Conservation (phyloP, 2,329 filamentous ascomycete species). For the Pseudogymnoascus pannorum region DNA sequence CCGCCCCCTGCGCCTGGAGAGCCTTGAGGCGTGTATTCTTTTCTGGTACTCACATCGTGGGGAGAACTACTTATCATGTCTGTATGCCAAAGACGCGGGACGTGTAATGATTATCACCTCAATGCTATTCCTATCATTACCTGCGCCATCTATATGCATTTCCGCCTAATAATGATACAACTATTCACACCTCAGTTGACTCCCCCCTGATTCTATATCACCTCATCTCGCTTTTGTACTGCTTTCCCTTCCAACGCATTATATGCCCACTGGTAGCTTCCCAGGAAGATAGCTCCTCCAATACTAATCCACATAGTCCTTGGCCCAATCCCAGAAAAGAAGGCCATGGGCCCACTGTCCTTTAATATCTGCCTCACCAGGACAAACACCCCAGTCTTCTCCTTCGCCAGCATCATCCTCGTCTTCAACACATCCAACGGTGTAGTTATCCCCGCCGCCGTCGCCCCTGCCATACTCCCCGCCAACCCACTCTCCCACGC, state of each 20-base stretch:
- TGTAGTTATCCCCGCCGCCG: conserved; percentile 84
- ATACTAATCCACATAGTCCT: conserved; percentile 91
- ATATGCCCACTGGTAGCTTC: conserved; percentile 83
- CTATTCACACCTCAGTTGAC: background rate
- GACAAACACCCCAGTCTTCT: conserved; percentile 49
- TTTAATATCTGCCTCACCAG: conserved; percentile 59
- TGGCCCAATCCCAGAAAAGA: conserved; percentile 72
- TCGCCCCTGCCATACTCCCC: conserved; percentile 73
- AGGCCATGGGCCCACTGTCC: conserved; percentile 57
- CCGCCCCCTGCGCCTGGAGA: background rate
- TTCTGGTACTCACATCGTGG: background rate
- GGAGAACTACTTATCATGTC: background rate
- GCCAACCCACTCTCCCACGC: conserved; percentile 77
- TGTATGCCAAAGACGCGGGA: conserved; percentile 1
- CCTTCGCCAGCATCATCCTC: conserved; percentile 80
- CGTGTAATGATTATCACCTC: background rate
- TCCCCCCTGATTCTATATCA: background rate
- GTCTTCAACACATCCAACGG: conserved; percentile 97
- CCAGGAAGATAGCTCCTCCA: conserved; percentile 89
- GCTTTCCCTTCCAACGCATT: conserved; percentile 55
- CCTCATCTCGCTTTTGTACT: background rate
- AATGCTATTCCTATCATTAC: conserved; percentile 3
- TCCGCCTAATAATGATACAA: conserved; percentile 3
- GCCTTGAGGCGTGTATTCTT: background rate
- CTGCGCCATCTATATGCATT: conserved; percentile 20